phyloP scores from a whole-genome alignment of 768 basidiomycete species.

The Phaffia australis region DNA sequence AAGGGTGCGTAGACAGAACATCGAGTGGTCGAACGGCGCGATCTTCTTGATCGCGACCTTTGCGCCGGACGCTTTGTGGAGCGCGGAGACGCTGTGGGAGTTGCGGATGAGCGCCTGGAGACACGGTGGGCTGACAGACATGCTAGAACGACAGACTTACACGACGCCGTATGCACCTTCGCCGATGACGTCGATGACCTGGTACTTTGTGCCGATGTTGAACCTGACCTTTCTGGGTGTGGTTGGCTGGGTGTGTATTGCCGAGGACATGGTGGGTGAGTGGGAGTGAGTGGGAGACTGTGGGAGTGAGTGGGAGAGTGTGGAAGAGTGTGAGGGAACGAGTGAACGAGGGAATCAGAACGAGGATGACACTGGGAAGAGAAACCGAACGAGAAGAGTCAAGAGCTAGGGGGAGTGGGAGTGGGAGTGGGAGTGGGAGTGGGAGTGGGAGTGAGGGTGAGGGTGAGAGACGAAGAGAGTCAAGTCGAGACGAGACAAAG shows the following conservation, averaged over 20 bases:
- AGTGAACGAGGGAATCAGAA: not conserved
- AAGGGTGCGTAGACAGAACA: conserved; percentile 67
- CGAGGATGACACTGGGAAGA: not conserved
- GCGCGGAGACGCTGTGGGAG: conserved; percentile 40
- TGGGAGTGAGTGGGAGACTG: not conserved
- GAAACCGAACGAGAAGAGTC: not conserved
- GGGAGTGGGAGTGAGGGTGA: not conserved
- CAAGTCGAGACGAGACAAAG: not conserved
- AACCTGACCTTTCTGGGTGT: conserved; percentile 25
- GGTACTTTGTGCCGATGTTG: conserved; percentile 43
- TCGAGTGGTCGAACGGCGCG: conserved; percentile 73
- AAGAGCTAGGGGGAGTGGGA: not conserved
- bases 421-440: not conserved
- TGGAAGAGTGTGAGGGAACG: not conserved
- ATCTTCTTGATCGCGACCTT: conserved; percentile 93
- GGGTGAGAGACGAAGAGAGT: not conserved
- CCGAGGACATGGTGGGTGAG: not conserved
- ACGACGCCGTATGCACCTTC: conserved; percentile 50
- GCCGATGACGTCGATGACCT: conserved; percentile 72
- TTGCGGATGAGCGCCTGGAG: not conserved
- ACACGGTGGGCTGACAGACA: not conserved
- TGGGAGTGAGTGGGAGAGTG: too few species aligned
- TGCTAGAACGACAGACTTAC: conserved; percentile 7
- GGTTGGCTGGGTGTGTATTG: conserved; percentile 9
- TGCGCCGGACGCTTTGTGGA: conserved; percentile 63